Percentiles rank a stretch among this genome's conserved stretches.
Conservation (phyloP, 495 filamentous ascomycete species). For the Penicillium canariense region DNA sequence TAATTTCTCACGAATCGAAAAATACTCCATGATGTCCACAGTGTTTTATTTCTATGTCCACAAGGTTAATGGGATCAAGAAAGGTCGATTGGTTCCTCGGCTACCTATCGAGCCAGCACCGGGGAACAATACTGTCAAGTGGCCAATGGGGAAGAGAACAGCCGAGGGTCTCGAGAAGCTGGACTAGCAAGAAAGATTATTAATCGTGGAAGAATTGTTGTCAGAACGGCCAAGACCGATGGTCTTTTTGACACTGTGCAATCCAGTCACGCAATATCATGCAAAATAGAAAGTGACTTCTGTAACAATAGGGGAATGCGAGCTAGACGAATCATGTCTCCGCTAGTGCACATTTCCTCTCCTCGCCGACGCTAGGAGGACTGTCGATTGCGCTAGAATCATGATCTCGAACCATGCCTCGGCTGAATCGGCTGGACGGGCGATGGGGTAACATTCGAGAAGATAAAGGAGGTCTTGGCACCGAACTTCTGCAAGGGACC, state of each 20-base stretch:
- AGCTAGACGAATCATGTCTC: neutral
- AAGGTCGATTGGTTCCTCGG: neutral
- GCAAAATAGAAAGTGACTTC: neutral
- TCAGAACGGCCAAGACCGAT: neutral
- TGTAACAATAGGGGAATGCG: no score
- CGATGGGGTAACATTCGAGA: neutral
- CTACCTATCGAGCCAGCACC: no score
- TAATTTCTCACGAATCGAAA: neutral
- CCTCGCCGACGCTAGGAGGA: neutral
- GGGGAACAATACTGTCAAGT: no score
- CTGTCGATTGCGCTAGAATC: neutral
- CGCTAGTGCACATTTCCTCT: no score
- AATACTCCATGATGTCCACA: no score
- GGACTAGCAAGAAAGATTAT: no score
- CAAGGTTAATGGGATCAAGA: neutral
- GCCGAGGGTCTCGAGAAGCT: no score
- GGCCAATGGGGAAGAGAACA: no score
- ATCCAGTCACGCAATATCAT: neutral
- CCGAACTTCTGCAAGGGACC: neutral
- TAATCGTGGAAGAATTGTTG: neutral
- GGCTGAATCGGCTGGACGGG: neutral
- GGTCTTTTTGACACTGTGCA: neutral
- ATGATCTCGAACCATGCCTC: neutral
- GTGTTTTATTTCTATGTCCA: no score
- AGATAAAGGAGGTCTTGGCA: neutral